Percentiles rank a stretch among this genome's conserved stretches.
Conservation (phyloP, 2,329 filamentous ascomycete species). For the Diaporthe australafricana region DNA sequence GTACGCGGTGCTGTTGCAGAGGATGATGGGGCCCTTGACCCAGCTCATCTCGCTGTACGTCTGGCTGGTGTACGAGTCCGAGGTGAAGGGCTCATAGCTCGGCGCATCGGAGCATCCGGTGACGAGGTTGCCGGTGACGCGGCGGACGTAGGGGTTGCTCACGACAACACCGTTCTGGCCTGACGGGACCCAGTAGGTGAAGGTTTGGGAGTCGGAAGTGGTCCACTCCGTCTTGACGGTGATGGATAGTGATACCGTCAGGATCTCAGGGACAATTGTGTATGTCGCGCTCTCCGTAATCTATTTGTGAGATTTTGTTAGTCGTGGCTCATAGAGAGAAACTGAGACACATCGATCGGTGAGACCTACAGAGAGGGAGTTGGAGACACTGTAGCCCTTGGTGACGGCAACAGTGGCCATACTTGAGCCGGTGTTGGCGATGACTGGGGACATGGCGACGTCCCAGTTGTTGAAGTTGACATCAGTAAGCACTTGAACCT, state of each 20-base stretch:
- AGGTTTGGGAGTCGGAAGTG: slow-evolving; percentile 45
- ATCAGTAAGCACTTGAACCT: slow-evolving; percentile 42
- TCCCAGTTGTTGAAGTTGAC: slow-evolving; percentile 53
- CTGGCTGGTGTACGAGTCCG: slow-evolving; percentile 50
- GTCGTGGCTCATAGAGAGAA: neutral
- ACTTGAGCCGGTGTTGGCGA: slow-evolving; percentile 44
- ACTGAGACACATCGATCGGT: neutral
- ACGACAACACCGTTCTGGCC: slow-evolving; percentile 54
- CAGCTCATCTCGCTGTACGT: slow-evolving; percentile 48
- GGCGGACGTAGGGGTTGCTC: slow-evolving; percentile 49
- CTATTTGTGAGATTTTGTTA: neutral
- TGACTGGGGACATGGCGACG: slow-evolving; percentile 50
- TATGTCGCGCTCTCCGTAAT: neutral
- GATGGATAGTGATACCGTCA: slow-evolving; percentile 43
- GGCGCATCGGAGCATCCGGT: slow-evolving; percentile 48
- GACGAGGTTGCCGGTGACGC: slow-evolving; percentile 49
- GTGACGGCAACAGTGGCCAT: slow-evolving; percentile 46
- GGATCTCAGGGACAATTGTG: slow-evolving; percentile 35
- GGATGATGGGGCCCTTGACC: slow-evolving; percentile 53
- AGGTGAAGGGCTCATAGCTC: slow-evolving; percentile 44
- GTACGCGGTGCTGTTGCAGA: slow-evolving; percentile 51
- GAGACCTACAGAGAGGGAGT: slow-evolving; percentile 45
- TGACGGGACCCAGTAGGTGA: slow-evolving; percentile 47
- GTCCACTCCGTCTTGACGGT: slow-evolving; percentile 46
- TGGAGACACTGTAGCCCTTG: slow-evolving; percentile 49